Percentiles rank a stretch among this genome's conserved stretches.
These are phyloP conservation scores for Arachis monticola DNA, from an alignment of 331 rosid genomes.

Conservation along the genomic window DNA sequence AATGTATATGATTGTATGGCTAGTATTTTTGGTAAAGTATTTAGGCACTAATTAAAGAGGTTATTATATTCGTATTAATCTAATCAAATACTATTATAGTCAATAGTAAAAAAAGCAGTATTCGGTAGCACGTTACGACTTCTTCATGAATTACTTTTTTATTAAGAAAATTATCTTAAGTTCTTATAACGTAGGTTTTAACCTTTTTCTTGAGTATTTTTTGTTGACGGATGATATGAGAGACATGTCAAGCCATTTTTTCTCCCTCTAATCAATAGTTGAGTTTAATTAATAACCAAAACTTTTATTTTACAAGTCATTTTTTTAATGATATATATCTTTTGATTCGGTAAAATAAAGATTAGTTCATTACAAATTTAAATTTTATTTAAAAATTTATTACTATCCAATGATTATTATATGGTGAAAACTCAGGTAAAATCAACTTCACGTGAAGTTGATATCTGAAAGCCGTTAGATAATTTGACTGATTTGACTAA, in stretches of 20 bases:
- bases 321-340: too few relatives aligned
- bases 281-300: neutral
- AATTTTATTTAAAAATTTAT: too few relatives aligned
- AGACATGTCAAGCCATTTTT: neutral
- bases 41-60: neutral
- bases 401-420: too few relatives aligned
- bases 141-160: neutral
- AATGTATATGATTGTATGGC: neutral
- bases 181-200: neutral
- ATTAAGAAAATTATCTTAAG: neutral
- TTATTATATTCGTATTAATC: neutral
- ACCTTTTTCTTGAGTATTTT: conserved; percentile 12
- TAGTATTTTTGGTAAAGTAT: neutral
- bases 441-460: too few relatives aligned
- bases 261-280: neutral
- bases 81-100: neutral
- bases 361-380: too few relatives aligned
- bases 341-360: too few relatives aligned
- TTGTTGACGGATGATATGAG: neutral
- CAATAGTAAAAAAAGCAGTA: neutral
- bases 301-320: conserved; percentile 12
- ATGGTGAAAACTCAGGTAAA: too few relatives aligned
- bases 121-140: neutral
- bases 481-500: too few relatives aligned
- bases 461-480: too few relatives aligned